A percentile compares a stretch with the other conserved stretches of the same genome.
Conservation (phyloP, 169 alveolate genomes). For the Cryptosporidium sp. region DNA sequence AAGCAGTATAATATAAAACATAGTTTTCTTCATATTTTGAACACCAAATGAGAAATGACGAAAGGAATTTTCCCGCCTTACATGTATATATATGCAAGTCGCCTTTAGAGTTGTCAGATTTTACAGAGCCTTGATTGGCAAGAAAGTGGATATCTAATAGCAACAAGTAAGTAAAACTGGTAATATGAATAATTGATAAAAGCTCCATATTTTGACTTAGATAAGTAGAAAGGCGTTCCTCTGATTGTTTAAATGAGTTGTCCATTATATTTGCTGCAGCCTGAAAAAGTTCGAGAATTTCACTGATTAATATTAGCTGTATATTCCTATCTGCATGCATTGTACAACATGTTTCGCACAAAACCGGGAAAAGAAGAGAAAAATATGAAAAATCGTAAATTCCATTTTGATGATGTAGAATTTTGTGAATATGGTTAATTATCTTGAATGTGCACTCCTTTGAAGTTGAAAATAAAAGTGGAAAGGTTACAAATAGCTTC, state of each 20-base stretch:
- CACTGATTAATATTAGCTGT: conserved; percentile 7
- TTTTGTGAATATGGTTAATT: not conserved
- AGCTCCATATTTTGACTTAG: conserved; percentile 1
- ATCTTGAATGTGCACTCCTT: conserved; percentile 1
- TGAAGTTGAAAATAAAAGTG: conserved; percentile 18
- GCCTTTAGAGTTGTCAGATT: not conserved
- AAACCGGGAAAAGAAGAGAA: conserved; percentile 49
- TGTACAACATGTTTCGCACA: conserved; percentile 66
- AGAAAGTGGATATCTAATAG: conserved; percentile 40
- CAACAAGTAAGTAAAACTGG: conserved; percentile 59
- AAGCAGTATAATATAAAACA: conserved; percentile 45
- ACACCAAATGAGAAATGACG: conserved; percentile 43
- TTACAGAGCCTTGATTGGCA: not conserved
- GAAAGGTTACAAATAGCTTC: conserved; percentile 31
- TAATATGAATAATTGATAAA: conserved; percentile 24
- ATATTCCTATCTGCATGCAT: conserved; percentile 17
- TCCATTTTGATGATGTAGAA: conserved; percentile 2
- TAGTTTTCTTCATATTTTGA: conserved; percentile 34
- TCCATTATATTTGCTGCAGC: not conserved
- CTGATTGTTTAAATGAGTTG: not conserved
- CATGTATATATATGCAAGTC: not conserved
- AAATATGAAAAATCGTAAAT: conserved; percentile 13
- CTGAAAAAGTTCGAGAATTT: conserved; percentile 31
- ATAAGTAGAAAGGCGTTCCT: not conserved
- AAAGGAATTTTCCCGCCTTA: conserved; percentile 44